A percentile compares a stretch with the other conserved stretches of the same genome.
Evolutionary conservation across 352 stramenopile species (phyloP).

Genomic region (Phytophthora meadii): DNA sequence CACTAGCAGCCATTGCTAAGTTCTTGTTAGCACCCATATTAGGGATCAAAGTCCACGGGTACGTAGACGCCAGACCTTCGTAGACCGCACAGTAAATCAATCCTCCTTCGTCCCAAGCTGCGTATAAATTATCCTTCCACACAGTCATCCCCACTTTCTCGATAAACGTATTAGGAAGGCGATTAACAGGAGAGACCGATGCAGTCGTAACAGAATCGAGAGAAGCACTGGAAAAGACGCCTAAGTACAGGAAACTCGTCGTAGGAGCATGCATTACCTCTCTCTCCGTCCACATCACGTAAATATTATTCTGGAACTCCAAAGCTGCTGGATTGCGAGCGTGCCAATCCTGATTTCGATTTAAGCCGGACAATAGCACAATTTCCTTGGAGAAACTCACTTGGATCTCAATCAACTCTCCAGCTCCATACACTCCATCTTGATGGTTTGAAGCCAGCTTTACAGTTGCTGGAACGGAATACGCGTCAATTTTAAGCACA

Average conservation of each 20-base stretch:
- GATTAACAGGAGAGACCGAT: conserved; percentile 47
- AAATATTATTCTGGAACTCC: conserved; percentile 51
- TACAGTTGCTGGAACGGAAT: conserved; percentile 63
- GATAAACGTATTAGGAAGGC: conserved; percentile 57
- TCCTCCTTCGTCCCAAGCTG: conserved; percentile 76
- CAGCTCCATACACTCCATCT: conserved; percentile 59
- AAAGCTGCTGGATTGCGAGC: conserved; percentile 50
- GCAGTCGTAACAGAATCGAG: conserved; percentile 38
- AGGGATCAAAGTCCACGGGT: conserved; percentile 66
- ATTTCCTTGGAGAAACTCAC: conserved; percentile 73
- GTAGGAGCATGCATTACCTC: conserved; percentile 40
- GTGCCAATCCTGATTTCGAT: conserved; percentile 60
- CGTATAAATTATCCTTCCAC: conserved; percentile 61
- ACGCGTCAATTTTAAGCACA: conserved; percentile 55
- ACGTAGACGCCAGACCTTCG: conserved; percentile 42
- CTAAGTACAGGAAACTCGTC: conserved; percentile 62
- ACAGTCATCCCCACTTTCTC: conserved; percentile 49
- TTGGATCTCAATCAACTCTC: conserved; percentile 74
- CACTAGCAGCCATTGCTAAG: conserved; percentile 50
- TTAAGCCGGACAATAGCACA: conserved; percentile 68
- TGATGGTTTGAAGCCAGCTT: conserved; percentile 60
- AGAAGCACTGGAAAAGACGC: conserved; percentile 54
- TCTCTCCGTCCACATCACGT: conserved; percentile 76
- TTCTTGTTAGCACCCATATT: conserved; percentile 75
- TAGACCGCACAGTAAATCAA: conserved; percentile 64